Evolutionary conservation across 164 flowering plant species (phyloP).

Genomic region (Umbellularia californica): DNA sequence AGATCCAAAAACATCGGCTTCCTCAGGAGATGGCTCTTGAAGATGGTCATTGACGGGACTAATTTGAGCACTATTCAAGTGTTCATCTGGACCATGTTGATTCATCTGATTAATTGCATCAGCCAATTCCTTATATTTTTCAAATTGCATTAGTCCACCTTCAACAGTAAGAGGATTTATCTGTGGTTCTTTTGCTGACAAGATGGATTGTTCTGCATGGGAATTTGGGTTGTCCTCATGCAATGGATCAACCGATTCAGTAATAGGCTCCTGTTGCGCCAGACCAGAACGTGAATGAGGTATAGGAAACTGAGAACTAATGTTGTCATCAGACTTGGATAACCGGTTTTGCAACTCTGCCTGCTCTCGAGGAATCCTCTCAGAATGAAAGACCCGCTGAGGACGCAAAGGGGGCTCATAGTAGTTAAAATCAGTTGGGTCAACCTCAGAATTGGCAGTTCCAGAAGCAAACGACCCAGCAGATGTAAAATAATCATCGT

Average conservation of each 20-base stretch:
- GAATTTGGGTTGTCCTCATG: constrained; percentile 24
- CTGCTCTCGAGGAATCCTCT: constrained; percentile 66
- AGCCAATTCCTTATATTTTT: constrained; percentile 30
- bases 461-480: constrained; percentile 26
- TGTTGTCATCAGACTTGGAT: constrained; percentile 79
- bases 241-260: constrained; percentile 37
- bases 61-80: constrained; percentile 11
- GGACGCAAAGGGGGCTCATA: constrained; percentile 42
- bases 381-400: constrained; percentile 56
- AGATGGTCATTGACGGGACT: constrained; percentile 8
- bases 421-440: constrained; percentile 34
- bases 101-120: constrained; percentile 21
- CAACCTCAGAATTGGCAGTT: constrained; percentile 37
- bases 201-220: constrained; percentile 19
- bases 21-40: constrained; percentile 10
- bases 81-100: constrained; percentile 4
- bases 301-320: constrained; percentile 47
- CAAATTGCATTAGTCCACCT: constrained; percentile 33
- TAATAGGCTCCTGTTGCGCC: constrained; percentile 25
- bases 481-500: constrained; percentile 26
- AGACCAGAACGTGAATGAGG: constrained; percentile 34
- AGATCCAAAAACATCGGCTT: constrained; percentile 19
- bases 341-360: constrained; percentile 48
- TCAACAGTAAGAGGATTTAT: constrained; percentile 30
- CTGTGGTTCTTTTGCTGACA: constrained; percentile 21